Evolutionary conservation across 306 rosid species (phyloP).

Genomic region (Benincasa hispida): DNA sequence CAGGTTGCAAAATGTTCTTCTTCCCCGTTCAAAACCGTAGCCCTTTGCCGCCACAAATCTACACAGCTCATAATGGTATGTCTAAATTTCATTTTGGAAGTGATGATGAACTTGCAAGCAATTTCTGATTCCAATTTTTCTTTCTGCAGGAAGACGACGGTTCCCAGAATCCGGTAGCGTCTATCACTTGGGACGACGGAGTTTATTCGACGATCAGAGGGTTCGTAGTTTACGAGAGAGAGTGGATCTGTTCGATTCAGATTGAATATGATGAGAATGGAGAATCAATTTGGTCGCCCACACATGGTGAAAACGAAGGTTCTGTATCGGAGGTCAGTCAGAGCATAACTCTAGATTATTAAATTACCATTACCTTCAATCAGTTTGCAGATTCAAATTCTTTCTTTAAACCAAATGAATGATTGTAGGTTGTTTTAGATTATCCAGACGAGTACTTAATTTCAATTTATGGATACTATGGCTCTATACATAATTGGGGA

Average conservation of each 20-base stretch:
- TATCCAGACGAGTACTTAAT: too few relatives aligned
- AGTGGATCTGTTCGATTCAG: not conserved
- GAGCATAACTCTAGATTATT: not conserved
- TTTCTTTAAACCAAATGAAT: not conserved
- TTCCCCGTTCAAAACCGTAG: not conserved
- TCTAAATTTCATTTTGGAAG: not conserved
- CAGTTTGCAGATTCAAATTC: not conserved
- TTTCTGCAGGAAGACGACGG: not conserved
- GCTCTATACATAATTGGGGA: too few relatives aligned
- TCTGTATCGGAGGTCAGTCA: not conserved
- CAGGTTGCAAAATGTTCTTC: not conserved
- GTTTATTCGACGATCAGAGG: not conserved
- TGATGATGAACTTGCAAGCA: not conserved
- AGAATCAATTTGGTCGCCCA: not conserved
- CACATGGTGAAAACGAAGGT: not conserved
- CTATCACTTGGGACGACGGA: not conserved
- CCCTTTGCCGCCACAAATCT: not conserved
- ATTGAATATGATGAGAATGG: conserved; percentile 1
- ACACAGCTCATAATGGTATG: not conserved
- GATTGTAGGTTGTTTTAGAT: too few relatives aligned
- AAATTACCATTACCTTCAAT: not conserved
- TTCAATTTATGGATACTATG: too few relatives aligned
- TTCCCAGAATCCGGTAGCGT: not conserved
- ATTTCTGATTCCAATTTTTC: not conserved
- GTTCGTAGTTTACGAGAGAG: not conserved